Base-by-base conservation (phyloP, 2,329 filamentous ascomycete genomes). In the Diplocarpon rosae region DNA sequence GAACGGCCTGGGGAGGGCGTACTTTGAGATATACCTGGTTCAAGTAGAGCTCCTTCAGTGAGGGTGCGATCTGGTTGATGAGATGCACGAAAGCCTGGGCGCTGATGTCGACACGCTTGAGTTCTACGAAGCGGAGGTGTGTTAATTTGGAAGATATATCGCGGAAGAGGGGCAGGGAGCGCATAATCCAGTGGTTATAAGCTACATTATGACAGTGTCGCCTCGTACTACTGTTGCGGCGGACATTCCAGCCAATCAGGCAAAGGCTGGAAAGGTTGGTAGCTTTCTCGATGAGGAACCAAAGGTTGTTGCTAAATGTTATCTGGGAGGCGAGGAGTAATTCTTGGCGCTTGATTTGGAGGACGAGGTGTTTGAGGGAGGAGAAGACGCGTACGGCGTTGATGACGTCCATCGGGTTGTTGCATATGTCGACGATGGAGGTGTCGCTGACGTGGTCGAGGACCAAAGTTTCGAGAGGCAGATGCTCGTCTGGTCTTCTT, bases 371-470 rank as follows among this genome's bases (percentile, higher is more conserved):
- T 51, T 68, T 62, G 13, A 76, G 54, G 1, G 59, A 56, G 20
- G 57, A 52, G 15, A 74, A 62, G 1, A 66, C 60, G 29, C 49
- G 57, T 49, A 71, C 68, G 34, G 72, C 67, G 51, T 75, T 73
- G 51, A 59, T 60, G 12, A 74, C 62, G 50, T 75, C 72, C 41
- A 65, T 66, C 1, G 69, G 72, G 49, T 74, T 75, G 47, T 67
- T 65, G 65, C 68, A 73, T 3, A 75, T 63, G 40, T 66, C 65
- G 12, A 67, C 66, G 17, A 74, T 57, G 14, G 70, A 65, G 8
- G 65, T 62, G 48, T 74, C 70, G 6, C 66, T 68, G 39, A 75
- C 59, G 40, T 72, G 70, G 47, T 75, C 71, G 2, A 75, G 50
- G 1, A 73, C 69, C 32, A 75, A 56, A 0, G 66, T 66, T 50